Percentiles rank a stretch among this genome's conserved stretches.
Conservation (phyloP, 257 asterid genomes). For the Ocimum tenuiflorum region DNA sequence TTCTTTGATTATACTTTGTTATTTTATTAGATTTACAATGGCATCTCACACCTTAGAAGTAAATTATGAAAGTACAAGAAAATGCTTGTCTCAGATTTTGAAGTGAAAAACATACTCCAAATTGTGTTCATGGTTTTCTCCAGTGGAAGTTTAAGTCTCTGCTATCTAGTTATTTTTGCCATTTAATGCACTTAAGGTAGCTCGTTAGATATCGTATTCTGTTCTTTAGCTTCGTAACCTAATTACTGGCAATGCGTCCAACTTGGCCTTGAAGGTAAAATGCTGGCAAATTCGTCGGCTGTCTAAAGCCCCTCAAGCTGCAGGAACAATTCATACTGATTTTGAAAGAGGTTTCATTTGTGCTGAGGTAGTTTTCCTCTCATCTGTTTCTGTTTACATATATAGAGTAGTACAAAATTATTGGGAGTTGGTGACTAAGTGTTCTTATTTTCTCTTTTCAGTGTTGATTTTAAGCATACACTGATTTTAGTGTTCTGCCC, state of each 20-base stretch:
- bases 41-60: neutral
- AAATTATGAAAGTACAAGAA: neutral
- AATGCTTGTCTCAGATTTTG: neutral
- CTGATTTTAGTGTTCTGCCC: neutral
- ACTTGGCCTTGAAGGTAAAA: constrained; percentile 57
- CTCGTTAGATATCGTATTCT: neutral
- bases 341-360: constrained; percentile 95
- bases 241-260: neutral
- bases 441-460: neutral
- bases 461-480: neutral
- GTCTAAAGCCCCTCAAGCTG: constrained; percentile 96
- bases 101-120: neutral
- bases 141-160: neutral
- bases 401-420: neutral
- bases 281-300: constrained; percentile 97
- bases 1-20: neutral
- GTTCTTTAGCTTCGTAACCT: neutral
- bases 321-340: constrained; percentile 95
- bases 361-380: constrained; percentile 62
- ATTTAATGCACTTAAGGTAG: neutral
- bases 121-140: neutral
- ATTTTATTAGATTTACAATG: neutral
- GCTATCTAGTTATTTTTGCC: neutral
- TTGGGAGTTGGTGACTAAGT: neutral
- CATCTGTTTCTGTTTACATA: neutral